Evolutionary conservation across 2,329 filamentous ascomycete genomes (phyloP), one percentile per base, ranked within the genome.

Genomic region (Botryotinia globosa): DNA sequence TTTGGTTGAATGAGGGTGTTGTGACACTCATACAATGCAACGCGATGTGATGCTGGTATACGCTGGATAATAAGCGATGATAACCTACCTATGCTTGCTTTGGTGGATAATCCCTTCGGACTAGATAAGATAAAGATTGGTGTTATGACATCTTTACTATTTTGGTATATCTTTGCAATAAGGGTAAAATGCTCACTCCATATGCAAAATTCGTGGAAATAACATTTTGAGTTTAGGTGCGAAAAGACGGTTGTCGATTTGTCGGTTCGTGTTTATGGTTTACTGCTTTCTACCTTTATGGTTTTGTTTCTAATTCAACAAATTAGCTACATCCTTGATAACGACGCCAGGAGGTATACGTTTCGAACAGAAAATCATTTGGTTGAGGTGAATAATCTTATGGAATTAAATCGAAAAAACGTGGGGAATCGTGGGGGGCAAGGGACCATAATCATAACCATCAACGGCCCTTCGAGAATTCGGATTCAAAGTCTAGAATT

Each of bases 351-450:
- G 62, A 22, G 54, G 8, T 16, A 29, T 16, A 29, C 14, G 9
- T 32, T 10, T 54, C 5, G 34, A 42, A 14, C 12, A 29, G 20
- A 39, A 22, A 42, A 16, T 42, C 7, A 42, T 32, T 20, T 42
- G 10, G 34, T 7, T 34, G 5, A 22, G 25, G 25, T 7, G 3
- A 5, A 14, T n/a, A 20, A 8, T 48, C 7, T 22, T 22, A n/a
- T 37, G 6, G 18, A 67, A 67, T 51, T 22, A 16, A 29, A 67
- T 42, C 25, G 22, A 20, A n/a, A n/a, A 65, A 65, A 56, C 59
- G 59, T 64, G 69, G 69, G 59, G 58, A 54, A 64, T 48, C 32
- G 59, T 71, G 69, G 58, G 42, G 68, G 69, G 34, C 20, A 16
- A 10, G 18, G 25, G 4, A 32, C 3, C 29, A 29, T 25, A 48